Conservation (phyloP, 805 yeast species). For the Clavispora vitiphila region DNA sequence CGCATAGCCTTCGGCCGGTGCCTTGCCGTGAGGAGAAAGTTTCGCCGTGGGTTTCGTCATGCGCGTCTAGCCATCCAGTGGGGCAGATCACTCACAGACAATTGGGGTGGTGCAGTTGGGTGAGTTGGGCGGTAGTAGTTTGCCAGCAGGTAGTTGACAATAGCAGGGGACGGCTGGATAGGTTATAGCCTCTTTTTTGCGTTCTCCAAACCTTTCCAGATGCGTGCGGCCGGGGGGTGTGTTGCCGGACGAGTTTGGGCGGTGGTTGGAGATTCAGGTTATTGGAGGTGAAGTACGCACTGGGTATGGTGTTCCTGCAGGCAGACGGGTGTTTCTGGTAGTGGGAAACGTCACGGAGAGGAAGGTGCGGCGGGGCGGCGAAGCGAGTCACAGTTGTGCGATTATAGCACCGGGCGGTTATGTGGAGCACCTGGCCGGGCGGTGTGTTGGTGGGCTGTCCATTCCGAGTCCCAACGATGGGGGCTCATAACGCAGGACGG, state of each 20-base stretch:
- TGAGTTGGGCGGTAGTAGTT: not conserved
- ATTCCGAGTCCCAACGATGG: not conserved
- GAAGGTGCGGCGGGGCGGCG: too few relatives aligned
- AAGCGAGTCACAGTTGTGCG: too few relatives aligned
- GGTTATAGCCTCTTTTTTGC: too few relatives aligned
- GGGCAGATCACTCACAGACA: not conserved
- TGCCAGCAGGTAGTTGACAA: too few relatives aligned
- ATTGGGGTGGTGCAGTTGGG: not conserved
- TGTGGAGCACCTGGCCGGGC: too few relatives aligned
- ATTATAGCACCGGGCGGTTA: too few relatives aligned
- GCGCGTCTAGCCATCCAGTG: not conserved
- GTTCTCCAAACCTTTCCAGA: too few relatives aligned
- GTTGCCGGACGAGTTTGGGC: not conserved
- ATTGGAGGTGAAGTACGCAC: not conserved
- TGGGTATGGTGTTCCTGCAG: too few relatives aligned
- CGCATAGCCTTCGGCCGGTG: constrained; percentile 22
- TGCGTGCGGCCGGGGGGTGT: not conserved
- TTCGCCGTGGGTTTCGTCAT: not conserved
- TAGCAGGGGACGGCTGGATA: too few relatives aligned
- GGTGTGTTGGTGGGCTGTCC: not conserved
- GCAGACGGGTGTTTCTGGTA: too few relatives aligned
- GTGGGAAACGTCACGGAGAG: too few relatives aligned
- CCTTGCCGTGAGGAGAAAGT: not conserved
- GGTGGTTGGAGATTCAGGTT: not conserved
- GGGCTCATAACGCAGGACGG: not conserved